These are phyloP conservation scores for Lyophyllum atratum DNA, from an alignment of 768 basidiomycete species.

Conservation along the genomic window DNA sequence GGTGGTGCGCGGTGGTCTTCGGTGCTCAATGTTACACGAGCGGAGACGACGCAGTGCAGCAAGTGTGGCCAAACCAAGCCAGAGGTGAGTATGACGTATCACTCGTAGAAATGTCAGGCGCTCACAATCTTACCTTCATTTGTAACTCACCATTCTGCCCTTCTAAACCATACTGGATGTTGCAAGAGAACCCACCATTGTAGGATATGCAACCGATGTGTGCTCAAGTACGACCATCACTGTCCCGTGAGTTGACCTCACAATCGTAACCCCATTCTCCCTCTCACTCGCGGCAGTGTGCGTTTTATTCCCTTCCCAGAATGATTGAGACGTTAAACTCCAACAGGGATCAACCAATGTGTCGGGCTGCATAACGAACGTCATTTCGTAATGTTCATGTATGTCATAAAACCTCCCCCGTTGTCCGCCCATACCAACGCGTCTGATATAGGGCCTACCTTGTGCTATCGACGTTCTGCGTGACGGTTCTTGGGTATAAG, in stretches of 20 bases:
- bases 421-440: not conserved
- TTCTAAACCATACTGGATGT: not conserved
- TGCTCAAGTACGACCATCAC: slow-evolving; percentile 90
- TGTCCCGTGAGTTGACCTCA: slow-evolving; percentile 69
- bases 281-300: slow-evolving; percentile 35
- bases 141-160: too few relatives aligned
- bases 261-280: slow-evolving; percentile 1
- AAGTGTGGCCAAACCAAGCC: slow-evolving; percentile 73
- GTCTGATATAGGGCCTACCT: slow-evolving; percentile 68
- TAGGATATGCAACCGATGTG: slow-evolving; percentile 85
- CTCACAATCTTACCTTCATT: too few relatives aligned
- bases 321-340: not conserved
- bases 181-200: slow-evolving; percentile 89
- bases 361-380: slow-evolving; percentile 95
- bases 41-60: slow-evolving; percentile 59
- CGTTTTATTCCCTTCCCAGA: slow-evolving; percentile 18
- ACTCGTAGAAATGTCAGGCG: not conserved
- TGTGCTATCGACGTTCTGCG: slow-evolving; percentile 65
- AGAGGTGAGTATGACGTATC: slow-evolving; percentile 56
- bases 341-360: slow-evolving; percentile 93
- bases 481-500: slow-evolving; percentile 63
- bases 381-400: slow-evolving; percentile 96
- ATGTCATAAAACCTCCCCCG: slow-evolving; percentile 24
- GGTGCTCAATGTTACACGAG: slow-evolving; percentile 52
- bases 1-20: slow-evolving; percentile 55